Evolutionary conservation across 345 rosid species (phyloP).

Genomic region (Nephelium lappaceum): DNA sequence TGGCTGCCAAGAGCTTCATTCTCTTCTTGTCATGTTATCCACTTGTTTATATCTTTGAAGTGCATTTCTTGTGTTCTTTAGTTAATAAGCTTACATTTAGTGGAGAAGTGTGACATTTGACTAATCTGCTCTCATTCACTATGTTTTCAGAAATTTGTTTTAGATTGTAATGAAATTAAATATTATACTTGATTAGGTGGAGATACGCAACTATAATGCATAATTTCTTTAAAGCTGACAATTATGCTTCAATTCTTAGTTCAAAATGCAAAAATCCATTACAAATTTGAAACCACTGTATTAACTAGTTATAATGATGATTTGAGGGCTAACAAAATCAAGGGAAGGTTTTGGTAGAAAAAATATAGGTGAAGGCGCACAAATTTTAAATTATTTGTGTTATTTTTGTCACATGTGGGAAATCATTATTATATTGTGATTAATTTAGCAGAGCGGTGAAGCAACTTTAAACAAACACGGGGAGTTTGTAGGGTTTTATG

Average conservation of each 20-base stretch:
- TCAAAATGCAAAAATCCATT: background rate
- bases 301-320: conserved; percentile 1
- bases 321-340: background rate
- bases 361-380: background rate
- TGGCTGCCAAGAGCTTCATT: background rate
- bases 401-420: background rate
- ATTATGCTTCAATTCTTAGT: background rate
- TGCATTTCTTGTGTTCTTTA: background rate
- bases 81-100: background rate
- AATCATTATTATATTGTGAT: background rate
- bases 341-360: background rate
- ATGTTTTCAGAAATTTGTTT: background rate
- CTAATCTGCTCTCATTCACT: background rate
- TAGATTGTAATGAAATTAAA: background rate
- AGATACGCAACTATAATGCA: background rate
- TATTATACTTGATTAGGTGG: background rate
- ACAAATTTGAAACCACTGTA: background rate
- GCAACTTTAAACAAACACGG: background rate
- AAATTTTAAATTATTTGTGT: conserved; percentile 5
- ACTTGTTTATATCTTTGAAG: background rate
- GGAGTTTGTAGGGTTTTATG: conserved; percentile 4
- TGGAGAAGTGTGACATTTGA: conserved; percentile 1
- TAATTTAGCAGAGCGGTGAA: background rate
- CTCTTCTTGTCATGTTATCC: background rate
- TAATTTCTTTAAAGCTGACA: background rate